phyloP scores from a whole-genome alignment of 2,329 filamentous ascomycete genomes.

The Gaeumannomyces sp. region DNA sequence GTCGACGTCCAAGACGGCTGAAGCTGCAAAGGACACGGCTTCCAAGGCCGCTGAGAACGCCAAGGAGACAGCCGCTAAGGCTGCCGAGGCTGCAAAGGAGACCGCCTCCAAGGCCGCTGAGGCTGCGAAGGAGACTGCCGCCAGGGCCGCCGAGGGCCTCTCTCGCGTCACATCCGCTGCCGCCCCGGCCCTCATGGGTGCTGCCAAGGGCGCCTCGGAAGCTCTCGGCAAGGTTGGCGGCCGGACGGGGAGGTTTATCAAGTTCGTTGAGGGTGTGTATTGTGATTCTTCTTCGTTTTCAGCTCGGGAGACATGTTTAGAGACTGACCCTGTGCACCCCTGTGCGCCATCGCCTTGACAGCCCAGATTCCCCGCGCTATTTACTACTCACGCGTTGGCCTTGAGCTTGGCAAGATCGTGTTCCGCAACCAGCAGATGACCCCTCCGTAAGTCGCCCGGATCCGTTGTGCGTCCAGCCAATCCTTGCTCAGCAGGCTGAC shows the following conservation, averaged over 20 bases:
- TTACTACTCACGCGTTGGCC: conserved; percentile 86
- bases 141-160: conserved; percentile 76
- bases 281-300: neutral
- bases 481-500: neutral
- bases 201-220: conserved; percentile 59
- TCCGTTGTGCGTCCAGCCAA: neutral
- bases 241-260: conserved; percentile 70
- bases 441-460: conserved; percentile 69
- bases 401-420: conserved; percentile 84
- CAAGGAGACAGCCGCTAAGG: conserved; percentile 34
- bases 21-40: conserved; percentile 29
- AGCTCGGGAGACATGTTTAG: neutral
- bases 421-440: conserved; percentile 85
- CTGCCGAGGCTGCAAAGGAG: conserved; percentile 36
- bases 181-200: conserved; percentile 68
- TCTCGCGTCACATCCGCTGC: conserved; percentile 75
- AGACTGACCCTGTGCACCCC: neutral
- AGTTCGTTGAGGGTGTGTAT: conserved; percentile 78
- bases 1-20: neutral
- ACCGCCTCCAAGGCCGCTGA: conserved; percentile 37
- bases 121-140: conserved; percentile 38
- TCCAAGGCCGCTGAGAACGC: conserved; percentile 31
- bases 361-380: conserved; percentile 78
- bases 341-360: conserved; percentile 28
- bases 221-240: conserved; percentile 75